Conservation (phyloP, 768 basidiomycete genomes). For the Crepidotus variabilis region DNA sequence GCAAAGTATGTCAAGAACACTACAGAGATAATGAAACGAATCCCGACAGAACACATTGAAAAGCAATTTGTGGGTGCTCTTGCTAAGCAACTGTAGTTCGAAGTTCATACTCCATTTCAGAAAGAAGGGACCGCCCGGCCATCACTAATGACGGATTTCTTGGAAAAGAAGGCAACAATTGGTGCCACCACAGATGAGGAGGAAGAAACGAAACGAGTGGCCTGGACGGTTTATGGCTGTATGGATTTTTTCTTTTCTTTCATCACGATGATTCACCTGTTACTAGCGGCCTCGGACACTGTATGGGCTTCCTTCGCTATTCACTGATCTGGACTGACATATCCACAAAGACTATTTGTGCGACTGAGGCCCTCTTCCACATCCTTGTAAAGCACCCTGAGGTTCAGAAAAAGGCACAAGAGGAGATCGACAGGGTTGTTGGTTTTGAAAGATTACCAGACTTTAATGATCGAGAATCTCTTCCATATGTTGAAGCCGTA, state of each 20-base stretch:
- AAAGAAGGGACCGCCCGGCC: constrained; percentile 3
- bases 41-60: background rate
- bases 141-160: constrained; percentile 7
- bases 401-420: constrained; percentile 24
- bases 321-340: background rate
- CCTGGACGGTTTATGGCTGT: constrained; percentile 16
- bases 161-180: constrained; percentile 3
- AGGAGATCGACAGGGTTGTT: too few relatives aligned
- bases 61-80: background rate
- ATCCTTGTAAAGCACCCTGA: constrained; percentile 26
- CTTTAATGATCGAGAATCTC: constrained; percentile 16
- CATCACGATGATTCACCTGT: background rate
- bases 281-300: constrained; percentile 8
- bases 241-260: background rate
- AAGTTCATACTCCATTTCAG: background rate
- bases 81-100: background rate
- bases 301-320: background rate
- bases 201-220: constrained; percentile 4
- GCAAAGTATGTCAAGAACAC: background rate
- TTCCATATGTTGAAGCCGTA: constrained; percentile 20
- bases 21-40: background rate
- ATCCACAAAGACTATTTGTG: constrained; percentile 1
- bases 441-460: constrained; percentile 23
- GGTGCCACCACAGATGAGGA: constrained; percentile 4
- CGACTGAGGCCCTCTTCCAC: constrained; percentile 18